These are phyloP conservation scores for Pseudogymnoascus pannorum DNA, from an alignment of 2,329 filamentous ascomycete genomes.

Conservation along the genomic window DNA sequence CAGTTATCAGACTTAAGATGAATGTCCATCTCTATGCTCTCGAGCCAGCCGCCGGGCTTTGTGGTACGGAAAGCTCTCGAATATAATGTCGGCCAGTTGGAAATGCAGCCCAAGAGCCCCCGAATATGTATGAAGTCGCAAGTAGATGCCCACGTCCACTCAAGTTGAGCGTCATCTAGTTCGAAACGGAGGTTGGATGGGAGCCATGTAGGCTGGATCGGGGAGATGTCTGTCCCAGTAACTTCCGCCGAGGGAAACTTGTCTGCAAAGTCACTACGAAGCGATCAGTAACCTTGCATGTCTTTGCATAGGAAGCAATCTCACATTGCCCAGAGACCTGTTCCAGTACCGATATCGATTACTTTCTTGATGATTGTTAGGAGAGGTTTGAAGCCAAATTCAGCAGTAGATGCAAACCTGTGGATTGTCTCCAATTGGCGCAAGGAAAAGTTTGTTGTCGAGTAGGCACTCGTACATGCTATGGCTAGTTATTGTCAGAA, in stretches of 20 bases:
- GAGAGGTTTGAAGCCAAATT: no score
- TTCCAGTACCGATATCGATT: slow-evolving; percentile 37
- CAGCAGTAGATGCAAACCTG: no score
- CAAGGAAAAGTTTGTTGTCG: slow-evolving; percentile 17
- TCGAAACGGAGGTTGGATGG: slow-evolving; percentile 56
- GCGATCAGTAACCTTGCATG: slow-evolving; percentile 15
- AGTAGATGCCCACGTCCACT: slow-evolving; percentile 18
- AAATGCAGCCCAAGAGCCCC: slow-evolving; percentile 19
- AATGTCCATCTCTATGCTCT: no score
- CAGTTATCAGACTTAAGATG: no score
- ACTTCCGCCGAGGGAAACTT: slow-evolving; percentile 25
- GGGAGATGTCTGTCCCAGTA: slow-evolving; percentile 25
- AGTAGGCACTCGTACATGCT: slow-evolving; percentile 5
- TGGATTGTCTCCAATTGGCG: slow-evolving; percentile 5
- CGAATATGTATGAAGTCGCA: slow-evolving; percentile 25
- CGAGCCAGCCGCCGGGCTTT: no score
- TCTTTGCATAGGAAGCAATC: no score
- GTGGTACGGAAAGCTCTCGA: slow-evolving; percentile 11
- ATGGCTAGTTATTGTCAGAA: neutral
- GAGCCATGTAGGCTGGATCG: slow-evolving; percentile 36
- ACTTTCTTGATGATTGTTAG: no score
- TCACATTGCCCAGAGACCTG: slow-evolving; percentile 35
- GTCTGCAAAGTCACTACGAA: slow-evolving; percentile 20
- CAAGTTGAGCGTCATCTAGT: slow-evolving; percentile 46
- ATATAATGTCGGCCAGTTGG: slow-evolving; percentile 20